phyloP scores from a whole-genome alignment of 768 basidiomycete genomes.

The Podaxis pistillaris region DNA sequence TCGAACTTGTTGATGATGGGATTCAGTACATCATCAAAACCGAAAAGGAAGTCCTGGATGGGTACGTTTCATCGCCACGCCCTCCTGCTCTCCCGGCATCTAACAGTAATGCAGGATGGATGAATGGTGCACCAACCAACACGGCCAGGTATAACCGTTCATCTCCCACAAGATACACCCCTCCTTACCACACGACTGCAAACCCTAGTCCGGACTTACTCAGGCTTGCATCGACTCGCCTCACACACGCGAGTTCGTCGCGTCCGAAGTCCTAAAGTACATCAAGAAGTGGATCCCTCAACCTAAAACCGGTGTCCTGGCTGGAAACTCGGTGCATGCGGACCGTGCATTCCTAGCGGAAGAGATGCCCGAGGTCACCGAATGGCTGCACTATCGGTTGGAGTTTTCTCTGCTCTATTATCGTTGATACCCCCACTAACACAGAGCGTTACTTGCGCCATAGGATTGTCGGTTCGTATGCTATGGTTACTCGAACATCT shows the following conservation, averaged over 20 bases:
- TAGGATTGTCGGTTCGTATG: constrained; percentile 68
- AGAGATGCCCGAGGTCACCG: constrained; percentile 78
- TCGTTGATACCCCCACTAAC: not conserved
- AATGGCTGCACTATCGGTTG: constrained; percentile 83
- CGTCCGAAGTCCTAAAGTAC: constrained; percentile 64
- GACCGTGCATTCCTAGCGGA: constrained; percentile 71
- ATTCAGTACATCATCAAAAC: constrained; percentile 73
- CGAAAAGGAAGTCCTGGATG: constrained; percentile 66
- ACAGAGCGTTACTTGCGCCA: not conserved
- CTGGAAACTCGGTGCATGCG: constrained; percentile 85
- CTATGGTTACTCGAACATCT: not conserved
- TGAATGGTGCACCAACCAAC: constrained; percentile 84
- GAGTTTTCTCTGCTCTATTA: constrained; percentile 7
- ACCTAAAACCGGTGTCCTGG: constrained; percentile 61
- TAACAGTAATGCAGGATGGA: constrained; percentile 60
- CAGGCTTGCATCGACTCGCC: constrained; percentile 74
- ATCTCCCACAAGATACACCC: not conserved
- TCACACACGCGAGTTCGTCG: constrained; percentile 58
- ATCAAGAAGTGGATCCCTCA: constrained; percentile 84
- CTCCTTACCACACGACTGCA: not conserved
- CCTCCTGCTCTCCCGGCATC: not conserved
- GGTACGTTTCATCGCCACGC: constrained; percentile 38
- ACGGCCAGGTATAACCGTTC: constrained; percentile 54
- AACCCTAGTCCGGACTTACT: constrained; percentile 74
- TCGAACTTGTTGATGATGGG: constrained; percentile 80